Evolutionary conservation across 495 filamentous ascomycete genomes (phyloP), one percentile per base, ranked within the genome.

Genomic region (Lichenothelia convexa): DNA sequence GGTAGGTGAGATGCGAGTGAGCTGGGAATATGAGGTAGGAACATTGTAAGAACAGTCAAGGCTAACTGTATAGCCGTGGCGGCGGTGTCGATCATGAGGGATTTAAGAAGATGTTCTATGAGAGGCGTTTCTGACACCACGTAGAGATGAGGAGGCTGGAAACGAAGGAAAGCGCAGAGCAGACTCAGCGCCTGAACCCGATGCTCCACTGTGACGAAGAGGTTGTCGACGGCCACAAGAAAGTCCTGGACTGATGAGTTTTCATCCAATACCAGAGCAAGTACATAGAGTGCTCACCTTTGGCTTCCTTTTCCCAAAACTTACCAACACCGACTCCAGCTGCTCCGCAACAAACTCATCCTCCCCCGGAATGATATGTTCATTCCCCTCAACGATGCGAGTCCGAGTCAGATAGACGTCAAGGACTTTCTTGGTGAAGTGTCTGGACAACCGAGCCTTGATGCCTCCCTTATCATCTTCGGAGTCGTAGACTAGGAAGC

Each of bases 21-120:
- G 50, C 65, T 73, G 1, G 77, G 77, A 41, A 82, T 74, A 49
- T 78, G 75, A 9, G 78, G 78, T 35, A 84, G 56, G 31, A 83
- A 70, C 78, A 83, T 82, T 42, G 74, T 71, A 40, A 84, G 46
- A 4, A 68, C 60, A 7, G 73, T 71, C 35, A 84, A 52, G 6
- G 78, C 75, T 21, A 78, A 53, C 11, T 71, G 71, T 8, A 83
- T 62, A 6, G 75, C 70, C 8, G 69, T 68, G 0, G 77, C 73
- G 1, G 74, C 79, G 11, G 75, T 78, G 46, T 84, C 78, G 31
- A 68, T 65, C 47, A 78, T 71, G 4, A 84, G 58, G 37, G 74
- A 81, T 48, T 67, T 67, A 22, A 81, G 59, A 4, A 84, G 60
- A 48, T 74, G 69, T 32, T 64, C 62, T 37, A 83, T 69, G 12